Conservation (phyloP, 495 filamentous ascomycete genomes). For the Parmelia sp. region DNA sequence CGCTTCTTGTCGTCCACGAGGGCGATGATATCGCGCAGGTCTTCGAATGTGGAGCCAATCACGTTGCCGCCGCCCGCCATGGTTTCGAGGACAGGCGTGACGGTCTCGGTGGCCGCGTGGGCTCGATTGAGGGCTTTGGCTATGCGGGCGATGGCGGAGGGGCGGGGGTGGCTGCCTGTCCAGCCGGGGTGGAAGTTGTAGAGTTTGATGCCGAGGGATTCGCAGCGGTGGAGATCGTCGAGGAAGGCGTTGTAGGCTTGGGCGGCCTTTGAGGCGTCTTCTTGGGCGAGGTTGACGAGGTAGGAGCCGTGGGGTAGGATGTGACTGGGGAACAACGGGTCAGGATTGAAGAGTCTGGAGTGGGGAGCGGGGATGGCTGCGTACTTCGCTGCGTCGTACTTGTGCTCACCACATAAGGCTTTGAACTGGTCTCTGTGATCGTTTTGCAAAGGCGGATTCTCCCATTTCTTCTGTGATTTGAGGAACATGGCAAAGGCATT, state of each 20-base stretch:
- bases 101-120: slow-evolving; percentile 63
- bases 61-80: slow-evolving; percentile 89
- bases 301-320: slow-evolving; percentile 91
- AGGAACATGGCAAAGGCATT: slow-evolving; percentile 93
- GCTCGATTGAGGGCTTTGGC: slow-evolving; percentile 73
- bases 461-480: slow-evolving; percentile 93
- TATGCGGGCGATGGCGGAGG: slow-evolving; percentile 68
- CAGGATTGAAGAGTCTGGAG: slow-evolving; percentile 4
- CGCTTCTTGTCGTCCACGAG: slow-evolving; percentile 72
- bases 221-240: slow-evolving; percentile 83
- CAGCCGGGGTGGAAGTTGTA: slow-evolving; percentile 98
- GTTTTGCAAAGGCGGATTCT: slow-evolving; percentile 66
- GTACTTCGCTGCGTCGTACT: slow-evolving; percentile 60
- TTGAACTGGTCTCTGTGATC: slow-evolving; percentile 63
- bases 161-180: slow-evolving; percentile 56
- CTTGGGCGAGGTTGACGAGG: slow-evolving; percentile 88
- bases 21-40: slow-evolving; percentile 76
- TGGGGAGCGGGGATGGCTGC: slow-evolving; percentile 10
- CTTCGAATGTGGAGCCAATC: slow-evolving; percentile 77
- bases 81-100: slow-evolving; percentile 83
- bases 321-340: slow-evolving; percentile 38
- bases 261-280: slow-evolving; percentile 68
- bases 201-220: slow-evolving; percentile 75
- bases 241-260: slow-evolving; percentile 83
- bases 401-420: slow-evolving; percentile 57